Percentiles rank a stretch among this genome's conserved stretches.
Evolutionary conservation across 2,329 filamentous ascomycete genomes (phyloP).

Genomic region (Chalaropsis ovoidea): DNA sequence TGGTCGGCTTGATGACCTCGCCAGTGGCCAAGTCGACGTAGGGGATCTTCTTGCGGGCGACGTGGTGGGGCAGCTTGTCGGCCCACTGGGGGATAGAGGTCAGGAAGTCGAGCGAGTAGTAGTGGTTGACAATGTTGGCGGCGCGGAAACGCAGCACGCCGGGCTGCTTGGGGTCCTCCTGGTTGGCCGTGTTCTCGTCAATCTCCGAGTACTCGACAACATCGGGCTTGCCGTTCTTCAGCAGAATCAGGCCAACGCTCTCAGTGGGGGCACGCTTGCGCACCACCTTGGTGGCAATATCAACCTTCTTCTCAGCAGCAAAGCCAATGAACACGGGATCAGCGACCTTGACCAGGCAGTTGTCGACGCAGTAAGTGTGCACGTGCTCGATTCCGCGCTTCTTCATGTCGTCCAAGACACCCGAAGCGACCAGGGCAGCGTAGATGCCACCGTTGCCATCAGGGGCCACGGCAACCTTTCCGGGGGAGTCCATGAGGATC

Average conservation of each 20-base stretch:
- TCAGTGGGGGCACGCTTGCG: conserved; percentile 95
- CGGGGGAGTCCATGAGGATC: conserved; percentile 85
- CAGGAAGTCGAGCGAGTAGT: conserved; percentile 91
- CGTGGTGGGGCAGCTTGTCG: conserved; percentile 81
- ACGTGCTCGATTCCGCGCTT: conserved; percentile 87
- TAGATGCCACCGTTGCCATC: conserved; percentile 98
- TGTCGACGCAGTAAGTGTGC: conserved; percentile 96
- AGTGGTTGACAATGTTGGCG: conserved; percentile 99
- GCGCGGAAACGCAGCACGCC: conserved; percentile 88
- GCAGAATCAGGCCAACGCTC: conserved; percentile 85
- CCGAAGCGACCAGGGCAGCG: conserved; percentile 71
- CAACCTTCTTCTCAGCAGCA: conserved; percentile 73
- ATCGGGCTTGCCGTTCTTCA: conserved; percentile 91
- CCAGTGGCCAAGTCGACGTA: conserved; percentile 66
- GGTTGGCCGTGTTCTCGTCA: conserved; percentile 76
- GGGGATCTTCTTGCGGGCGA: conserved; percentile 97
- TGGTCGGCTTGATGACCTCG: conserved; percentile 76
- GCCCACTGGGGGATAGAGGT: conserved; percentile 82
- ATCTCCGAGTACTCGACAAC: conserved; percentile 99
- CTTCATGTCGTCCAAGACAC: conserved; percentile 77
- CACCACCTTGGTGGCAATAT: conserved; percentile 98
- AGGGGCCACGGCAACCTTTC: conserved; percentile 83
- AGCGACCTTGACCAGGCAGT: conserved; percentile 97
- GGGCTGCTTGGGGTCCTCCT: conserved; percentile 68
- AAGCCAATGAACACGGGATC: conserved; percentile 95